Evolutionary conservation across 148 eudicot species (phyloP), one percentile per base, ranked within the genome.

Genomic region (Pouteria glomerata): DNA sequence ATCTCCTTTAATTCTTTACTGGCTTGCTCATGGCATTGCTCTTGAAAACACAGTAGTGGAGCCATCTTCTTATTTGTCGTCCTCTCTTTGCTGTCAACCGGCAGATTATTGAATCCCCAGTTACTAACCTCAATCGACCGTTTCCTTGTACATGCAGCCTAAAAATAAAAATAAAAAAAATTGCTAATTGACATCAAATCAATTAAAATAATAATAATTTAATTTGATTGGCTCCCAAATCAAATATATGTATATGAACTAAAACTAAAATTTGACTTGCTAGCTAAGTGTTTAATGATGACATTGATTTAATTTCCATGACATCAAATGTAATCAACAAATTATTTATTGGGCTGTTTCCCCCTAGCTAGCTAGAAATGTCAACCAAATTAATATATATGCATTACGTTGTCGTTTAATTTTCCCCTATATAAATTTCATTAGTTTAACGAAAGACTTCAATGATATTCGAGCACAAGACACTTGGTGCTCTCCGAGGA

Each of bases 11-110:
- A 42, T 50, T 60, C 59, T 52, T 60, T 44, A 14, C 37, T 48
- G 42, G 19, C 44, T 21, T 45, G 57, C 26, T 33, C 48, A 34
- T 42, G 59, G 44, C 71, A 68, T 68, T 51, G 71, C 37, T 68
- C 26, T 50, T 50, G 27, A 18, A 19, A 33, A 23, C 16, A n/a
- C n/a, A n/a, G n/a, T n/a, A n/a, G 7, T 10, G 16, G 6, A 50
- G 42, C 12, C 41, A 18, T 45, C 55, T 58, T 72, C 57, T 72
- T 50, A 15, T 62, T 48, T 37, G 51, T 51, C 7, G 29, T 16
- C 57, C 57, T 50, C 29, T 68, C 58, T 27, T 72, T 62, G 26
- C 15, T 33, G 19, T 4, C 8, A 4, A 30, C 63, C 61, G 12
- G 34, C 18, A n/a, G n/a, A n/a, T 57, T 26, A 59, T 59, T 59